phyloP scores from a whole-genome alignment of 345 rosid genomes.

The Cardamine occulta region DNA sequence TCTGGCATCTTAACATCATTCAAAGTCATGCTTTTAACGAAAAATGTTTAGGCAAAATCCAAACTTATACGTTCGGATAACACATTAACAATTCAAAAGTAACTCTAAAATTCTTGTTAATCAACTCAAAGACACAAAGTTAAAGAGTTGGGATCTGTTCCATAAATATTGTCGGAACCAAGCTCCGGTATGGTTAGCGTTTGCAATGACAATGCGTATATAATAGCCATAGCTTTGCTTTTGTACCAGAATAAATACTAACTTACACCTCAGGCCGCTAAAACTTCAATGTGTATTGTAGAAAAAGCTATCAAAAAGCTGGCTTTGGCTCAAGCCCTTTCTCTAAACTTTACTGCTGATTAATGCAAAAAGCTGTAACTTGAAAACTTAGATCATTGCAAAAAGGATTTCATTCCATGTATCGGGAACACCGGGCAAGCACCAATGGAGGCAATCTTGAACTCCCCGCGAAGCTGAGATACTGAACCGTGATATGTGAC shows the following conservation, averaged over 20 bases:
- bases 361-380: conserved; percentile 24
- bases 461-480: conserved; percentile 55
- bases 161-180: conserved; percentile 31
- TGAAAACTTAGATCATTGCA: conserved; percentile 43
- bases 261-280: conserved; percentile 36
- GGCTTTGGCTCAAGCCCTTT: conserved; percentile 32
- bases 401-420: conserved; percentile 72
- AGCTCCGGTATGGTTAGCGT: conserved; percentile 23
- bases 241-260: conserved; percentile 26
- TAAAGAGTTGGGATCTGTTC: conserved; percentile 19
- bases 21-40: not conserved
- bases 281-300: conserved; percentile 29
- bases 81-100: not conserved
- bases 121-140: conserved; percentile 14
- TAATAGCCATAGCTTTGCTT: conserved; percentile 24
- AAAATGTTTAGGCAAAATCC: not conserved
- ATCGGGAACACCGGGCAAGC: conserved; percentile 80
- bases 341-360: conserved; percentile 22
- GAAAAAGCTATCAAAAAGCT: conserved; percentile 34
- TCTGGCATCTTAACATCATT: not conserved
- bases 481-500: conserved; percentile 71
- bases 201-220: conserved; percentile 14
- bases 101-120: not conserved
- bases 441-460: conserved; percentile 83
- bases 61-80: not conserved